Conservation (phyloP, 1,139 yeast species). For the Pichia sp. region DNA sequence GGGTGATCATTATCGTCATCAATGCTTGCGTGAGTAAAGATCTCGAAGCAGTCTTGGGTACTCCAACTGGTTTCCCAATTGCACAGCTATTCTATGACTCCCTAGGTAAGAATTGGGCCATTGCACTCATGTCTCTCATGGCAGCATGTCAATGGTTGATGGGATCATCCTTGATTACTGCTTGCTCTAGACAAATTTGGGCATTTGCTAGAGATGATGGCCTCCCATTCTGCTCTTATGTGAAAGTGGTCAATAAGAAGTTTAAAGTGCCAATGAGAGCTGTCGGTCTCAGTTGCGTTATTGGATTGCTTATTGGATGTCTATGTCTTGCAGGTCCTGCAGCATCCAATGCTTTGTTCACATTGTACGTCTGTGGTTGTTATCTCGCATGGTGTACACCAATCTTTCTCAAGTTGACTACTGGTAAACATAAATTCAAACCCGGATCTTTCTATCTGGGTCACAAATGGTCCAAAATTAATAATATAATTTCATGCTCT, state of each 20-base stretch:
- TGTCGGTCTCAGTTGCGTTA: slow-evolving; percentile 43
- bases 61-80: slow-evolving; percentile 47
- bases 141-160: slow-evolving; percentile 58
- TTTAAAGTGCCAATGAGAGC: slow-evolving; percentile 56
- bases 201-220: slow-evolving; percentile 49
- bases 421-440: slow-evolving; percentile 40
- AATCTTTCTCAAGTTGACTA: slow-evolving; percentile 40
- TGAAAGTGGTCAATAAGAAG: slow-evolving; percentile 46
- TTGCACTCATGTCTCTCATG: slow-evolving; percentile 54
- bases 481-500: slow-evolving; percentile 29
- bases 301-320: slow-evolving; percentile 46
- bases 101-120: slow-evolving; percentile 64
- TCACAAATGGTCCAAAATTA: slow-evolving; percentile 33
- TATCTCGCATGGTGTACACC: slow-evolving; percentile 56
- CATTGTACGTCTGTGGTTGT: slow-evolving; percentile 54
- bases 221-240: slow-evolving; percentile 36
- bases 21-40: slow-evolving; percentile 52
- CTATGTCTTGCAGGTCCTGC: slow-evolving; percentile 49
- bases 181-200: slow-evolving; percentile 46
- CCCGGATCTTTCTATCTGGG: slow-evolving; percentile 68
- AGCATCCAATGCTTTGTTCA: slow-evolving; percentile 56
- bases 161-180: slow-evolving; percentile 53
- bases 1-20: slow-evolving; percentile 45
- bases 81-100: slow-evolving; percentile 63
- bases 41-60: slow-evolving; percentile 34